Evolutionary conservation across 1,139 yeast genomes (phyloP), one percentile per base, ranked within the genome.

Genomic region (Kurtzmaniella quercitrusa): DNA sequence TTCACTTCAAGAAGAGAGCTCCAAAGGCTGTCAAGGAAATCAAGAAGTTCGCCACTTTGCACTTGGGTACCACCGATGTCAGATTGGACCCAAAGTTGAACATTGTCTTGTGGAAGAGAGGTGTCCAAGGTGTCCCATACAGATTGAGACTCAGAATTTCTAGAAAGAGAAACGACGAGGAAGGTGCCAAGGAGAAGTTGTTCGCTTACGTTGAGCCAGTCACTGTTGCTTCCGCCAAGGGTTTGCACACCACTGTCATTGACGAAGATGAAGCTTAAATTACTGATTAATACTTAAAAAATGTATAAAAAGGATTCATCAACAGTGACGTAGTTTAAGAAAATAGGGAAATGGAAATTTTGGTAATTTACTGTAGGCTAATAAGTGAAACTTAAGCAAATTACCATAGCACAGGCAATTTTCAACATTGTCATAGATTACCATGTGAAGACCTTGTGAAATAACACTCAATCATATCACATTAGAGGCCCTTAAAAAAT

Each of bases 81-180:
- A 94, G 98, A 82, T 79, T 94, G 69, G 98, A 93, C 80, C 98
- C 98, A 71, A 88, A 83, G 76, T 82, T 94, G 77, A 94, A 94
- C 86, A 94, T 91, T 76, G 95, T 86, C 72, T 81, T 94, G 78
- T 94, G 98, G 98, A 87, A 88, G 77, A 89, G 95, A 81, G 99
- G 99, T 81, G 85, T 94, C 79, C 93, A 91, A 84, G 97, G 97
- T 79, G 95, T 88, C 66, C 96, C 95, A 74, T 80, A 78, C 87
- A 91, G 97, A 84, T 72, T 94, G 77, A 89, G 99, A 82, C 83
- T 94, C 74, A 91, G 97, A 82, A 91, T 94, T 78, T 89, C 98
- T 54, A 91, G 98, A 88, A 93, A 87, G 93, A 88, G 98, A 83
- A 93, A 93, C 82, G 98, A 94, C 76, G 98, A 93, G 81, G 98